A percentile compares a stretch with the other conserved stretches of the same genome.
Conservation (phyloP, 176 grass and related monocot genomes). For the Eleusine coracana region DNA sequence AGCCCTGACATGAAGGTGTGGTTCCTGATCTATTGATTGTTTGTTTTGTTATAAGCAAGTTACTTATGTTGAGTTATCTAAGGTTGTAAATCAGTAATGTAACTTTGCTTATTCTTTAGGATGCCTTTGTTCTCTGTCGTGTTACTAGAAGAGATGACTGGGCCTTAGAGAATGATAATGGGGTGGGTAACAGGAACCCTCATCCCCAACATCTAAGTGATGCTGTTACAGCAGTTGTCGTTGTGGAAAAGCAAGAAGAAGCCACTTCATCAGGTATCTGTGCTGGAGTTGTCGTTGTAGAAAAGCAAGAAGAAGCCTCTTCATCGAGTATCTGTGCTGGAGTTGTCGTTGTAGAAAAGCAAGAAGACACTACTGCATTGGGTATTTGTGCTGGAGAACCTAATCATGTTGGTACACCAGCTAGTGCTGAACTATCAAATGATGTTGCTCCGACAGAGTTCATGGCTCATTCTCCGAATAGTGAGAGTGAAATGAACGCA, state of each 20-base stretch:
- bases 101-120: slow-evolving; percentile 49
- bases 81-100: slow-evolving; percentile 27
- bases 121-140: slow-evolving; percentile 89
- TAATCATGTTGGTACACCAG: slow-evolving; percentile 21
- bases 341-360: slow-evolving; percentile 43
- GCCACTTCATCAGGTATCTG: slow-evolving; percentile 11
- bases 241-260: slow-evolving; percentile 40
- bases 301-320: slow-evolving; percentile 27
- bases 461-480: slow-evolving; percentile 28
- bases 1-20: slow-evolving; percentile 74
- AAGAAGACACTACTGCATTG: slow-evolving; percentile 19
- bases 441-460: slow-evolving; percentile 3
- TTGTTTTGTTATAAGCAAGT: not conserved
- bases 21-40: not conserved
- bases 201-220: slow-evolving; percentile 39
- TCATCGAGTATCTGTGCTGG: slow-evolving; percentile 17
- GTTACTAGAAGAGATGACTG: slow-evolving; percentile 78
- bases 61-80: not conserved
- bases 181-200: slow-evolving; percentile 30
- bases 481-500: slow-evolving; percentile 32
- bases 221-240: slow-evolving; percentile 34
- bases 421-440: slow-evolving; percentile 36
- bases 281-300: not conserved
- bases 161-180: slow-evolving; percentile 45
- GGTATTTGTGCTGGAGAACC: slow-evolving; percentile 25